Evolutionary conservation across 768 basidiomycete species (phyloP).

Genomic region (Boletellus emodensis): DNA sequence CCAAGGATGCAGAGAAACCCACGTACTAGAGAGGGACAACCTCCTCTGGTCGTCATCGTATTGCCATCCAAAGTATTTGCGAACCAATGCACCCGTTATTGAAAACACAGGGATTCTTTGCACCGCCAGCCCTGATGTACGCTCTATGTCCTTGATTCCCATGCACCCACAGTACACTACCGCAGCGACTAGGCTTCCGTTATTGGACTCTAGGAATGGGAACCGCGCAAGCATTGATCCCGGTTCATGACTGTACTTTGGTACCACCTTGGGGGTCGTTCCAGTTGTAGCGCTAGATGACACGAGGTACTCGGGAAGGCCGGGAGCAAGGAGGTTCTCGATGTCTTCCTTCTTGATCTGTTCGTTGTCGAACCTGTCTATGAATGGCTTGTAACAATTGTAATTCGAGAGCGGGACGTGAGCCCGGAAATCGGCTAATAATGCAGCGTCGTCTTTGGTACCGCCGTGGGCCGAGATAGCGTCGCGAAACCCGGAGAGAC

Average conservation of each 20-base stretch:
- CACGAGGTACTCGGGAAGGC: neutral
- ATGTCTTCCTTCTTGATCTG: neutral
- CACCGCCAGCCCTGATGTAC: constrained; percentile 14
- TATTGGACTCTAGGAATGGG: neutral
- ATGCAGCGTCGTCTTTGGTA: neutral
- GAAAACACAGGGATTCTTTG: constrained; percentile 8
- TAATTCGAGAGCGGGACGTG: neutral
- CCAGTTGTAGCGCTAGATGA: neutral
- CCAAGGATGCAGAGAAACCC: neutral
- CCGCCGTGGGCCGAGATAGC: neutral
- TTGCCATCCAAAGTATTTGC: constrained; percentile 10
- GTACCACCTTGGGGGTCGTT: neutral
- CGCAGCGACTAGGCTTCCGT: too few species aligned
- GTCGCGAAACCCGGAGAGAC: neutral
- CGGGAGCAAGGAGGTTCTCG: neutral
- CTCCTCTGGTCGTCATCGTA: constrained; percentile 6
- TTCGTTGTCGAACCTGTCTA: neutral
- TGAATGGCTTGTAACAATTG: neutral
- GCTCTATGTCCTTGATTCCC: neutral
- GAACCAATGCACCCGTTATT: neutral
- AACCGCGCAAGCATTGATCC: neutral
- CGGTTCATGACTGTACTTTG: neutral
- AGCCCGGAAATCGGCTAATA: neutral
- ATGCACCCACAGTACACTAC: neutral
- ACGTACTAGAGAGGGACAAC: too few species aligned